Evolutionary conservation across 1,284 basidiomycete species (phyloP), one percentile per base, ranked within the genome.

Genomic region (Sporisorium scitamineum): DNA sequence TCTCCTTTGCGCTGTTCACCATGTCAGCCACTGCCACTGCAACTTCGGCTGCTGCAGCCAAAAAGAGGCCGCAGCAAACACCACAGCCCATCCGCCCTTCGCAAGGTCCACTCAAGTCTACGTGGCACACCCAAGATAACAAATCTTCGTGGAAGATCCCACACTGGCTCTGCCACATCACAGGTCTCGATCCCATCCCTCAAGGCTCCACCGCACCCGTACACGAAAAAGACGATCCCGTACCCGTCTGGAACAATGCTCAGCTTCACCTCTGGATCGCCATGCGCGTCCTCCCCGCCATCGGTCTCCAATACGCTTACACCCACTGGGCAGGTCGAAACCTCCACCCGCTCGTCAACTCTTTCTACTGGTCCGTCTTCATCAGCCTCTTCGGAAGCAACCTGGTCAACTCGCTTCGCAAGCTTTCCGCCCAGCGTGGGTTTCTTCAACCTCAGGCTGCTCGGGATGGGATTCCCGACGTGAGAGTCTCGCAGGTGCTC

Each of bases 381-480:
- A 58, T 80, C 52, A 72, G 64, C 11, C 9, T 54, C 5, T 79
- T 81, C 39, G 70, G 74, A 16, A 26, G 61, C 22, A 60, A 59
- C 20, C 29, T 69, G 7, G 29, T 81, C 31, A 67, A 70, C n/a
- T 53, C 61, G 14, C 42, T 79, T 5, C 56, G 70, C 13, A 39
- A 52, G n/a, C 39, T 75, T 10, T 57, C 60, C 18, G 20, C 54
- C n/a, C 60, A 54, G 14, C 72, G 75, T 39, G 82, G 82, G 14
- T 83, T 61, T 76, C 73, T 84, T 9, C 75, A 79, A 45, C 77
- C 79, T 37, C 41, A 70, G 9, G 54, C 52, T 2, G 20, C 65
- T 4, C 70, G 82, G 3, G 81, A 84, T 37, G 69, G 70, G 10
- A 62, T 83, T 10, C 73, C 81, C 2, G 79, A 80, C 37, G 39